Base-by-base conservation (phyloP, 2,329 filamentous ascomycete genomes). In the Neonectria ditissima region DNA sequence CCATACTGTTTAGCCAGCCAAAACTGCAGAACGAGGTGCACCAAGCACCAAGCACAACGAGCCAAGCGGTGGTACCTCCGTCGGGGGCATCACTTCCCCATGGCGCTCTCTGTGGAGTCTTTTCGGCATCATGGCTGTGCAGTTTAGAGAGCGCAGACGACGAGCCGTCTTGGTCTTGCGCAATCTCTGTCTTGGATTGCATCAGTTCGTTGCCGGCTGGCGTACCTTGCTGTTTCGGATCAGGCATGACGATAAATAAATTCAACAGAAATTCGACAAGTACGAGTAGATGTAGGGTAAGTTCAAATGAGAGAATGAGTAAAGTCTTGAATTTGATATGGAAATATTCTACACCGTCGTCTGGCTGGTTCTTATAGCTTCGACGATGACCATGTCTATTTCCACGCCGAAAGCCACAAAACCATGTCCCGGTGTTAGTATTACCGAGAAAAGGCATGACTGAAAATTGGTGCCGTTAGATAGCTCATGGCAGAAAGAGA, bases 1-100 rank as follows among this genome's bases (percentile, higher is more conserved):
- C 57, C 67, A 69, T 86, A 86, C 39, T 82, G 79, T 73, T 88
- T 18, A 71, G 50, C 75, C 76, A 80, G 18, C 80, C 79, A 47
- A 78, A 79, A 45, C 73, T 78, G 70, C 77, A 80, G 32, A 81
- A 80, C 0, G 75, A 73, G 1, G 72, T 73, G 65, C 78, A 80
- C 77, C 77, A 80, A 1, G 69, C 75, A 4, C 79, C 80, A 2
- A 77, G 53, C 6, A 80, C 76, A 1, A 78, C 73, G 1, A 77
- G 70, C 79, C 79, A 81, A 3, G 79, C 80, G 1, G 43, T 37
- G 0, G 53, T 10, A 7, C 76, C 76, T n/a, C 76, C 77, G 45
- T 69, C 59, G 13, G 37, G 24, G 14, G 57, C 53, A 11, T 56
- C 53, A 14, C 16, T 44, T 5, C 37, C 20, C 14, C 11, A 20